These are phyloP conservation scores for Penicillium sp. DNA, from an alignment of 2,329 filamentous ascomycete species.

Conservation along the genomic window DNA sequence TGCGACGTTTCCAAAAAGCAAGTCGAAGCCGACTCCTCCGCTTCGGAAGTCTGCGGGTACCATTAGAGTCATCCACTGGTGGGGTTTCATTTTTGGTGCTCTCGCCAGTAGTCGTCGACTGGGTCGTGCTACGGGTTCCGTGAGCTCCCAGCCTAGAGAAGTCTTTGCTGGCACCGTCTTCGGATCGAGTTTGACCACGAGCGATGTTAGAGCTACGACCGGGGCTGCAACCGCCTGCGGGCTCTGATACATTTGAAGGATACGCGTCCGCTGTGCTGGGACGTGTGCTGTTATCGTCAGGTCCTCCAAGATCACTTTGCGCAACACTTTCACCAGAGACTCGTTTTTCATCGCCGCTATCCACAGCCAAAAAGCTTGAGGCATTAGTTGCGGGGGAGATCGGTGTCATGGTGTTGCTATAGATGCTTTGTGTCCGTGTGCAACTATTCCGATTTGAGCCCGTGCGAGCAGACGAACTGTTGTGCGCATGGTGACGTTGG, in stretches of 20 bases:
- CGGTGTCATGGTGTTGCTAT: slow-evolving; percentile 44
- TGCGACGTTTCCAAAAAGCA: slow-evolving; percentile 43
- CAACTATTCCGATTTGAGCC: slow-evolving; percentile 39
- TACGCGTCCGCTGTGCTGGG: slow-evolving; percentile 33
- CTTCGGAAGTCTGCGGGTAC: slow-evolving; percentile 33
- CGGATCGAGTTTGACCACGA: slow-evolving; percentile 14
- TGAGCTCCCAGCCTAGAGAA: slow-evolving; percentile 21
- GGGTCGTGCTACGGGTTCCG: slow-evolving; percentile 27
- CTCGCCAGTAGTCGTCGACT: slow-evolving; percentile 29
- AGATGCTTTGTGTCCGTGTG: slow-evolving; percentile 42
- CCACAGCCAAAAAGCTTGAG: slow-evolving; percentile 43
- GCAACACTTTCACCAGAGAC: slow-evolving; percentile 27
- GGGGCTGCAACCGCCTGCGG: slow-evolving; percentile 23
- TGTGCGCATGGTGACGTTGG: slow-evolving; percentile 32
- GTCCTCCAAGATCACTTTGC: slow-evolving; percentile 31
- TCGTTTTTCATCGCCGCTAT: slow-evolving; percentile 42
- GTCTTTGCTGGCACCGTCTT: slow-evolving; percentile 27
- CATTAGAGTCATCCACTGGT: slow-evolving; percentile 22
- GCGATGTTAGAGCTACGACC: slow-evolving; percentile 23
- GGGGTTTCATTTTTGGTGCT: slow-evolving; percentile 27
- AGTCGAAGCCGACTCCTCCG: slow-evolving; percentile 41
- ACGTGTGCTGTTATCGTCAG: slow-evolving; percentile 28
- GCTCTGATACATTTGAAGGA: slow-evolving; percentile 20
- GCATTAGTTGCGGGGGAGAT: slow-evolving; percentile 46
- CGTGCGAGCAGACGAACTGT: slow-evolving; percentile 35